phyloP scores from a whole-genome alignment of 768 basidiomycete species.

The Suillus subalutaceus region DNA sequence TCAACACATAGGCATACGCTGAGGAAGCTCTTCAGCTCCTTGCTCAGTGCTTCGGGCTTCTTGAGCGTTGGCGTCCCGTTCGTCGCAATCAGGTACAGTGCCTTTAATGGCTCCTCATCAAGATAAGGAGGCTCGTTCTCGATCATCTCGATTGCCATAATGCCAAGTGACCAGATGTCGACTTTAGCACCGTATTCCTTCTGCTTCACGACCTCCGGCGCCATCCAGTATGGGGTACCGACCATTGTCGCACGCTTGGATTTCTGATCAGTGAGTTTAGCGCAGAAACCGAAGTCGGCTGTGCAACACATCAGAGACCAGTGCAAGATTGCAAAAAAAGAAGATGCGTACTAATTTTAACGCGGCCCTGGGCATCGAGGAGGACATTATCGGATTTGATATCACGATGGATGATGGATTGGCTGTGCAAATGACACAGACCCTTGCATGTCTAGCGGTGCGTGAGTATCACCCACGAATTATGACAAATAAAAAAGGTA shows the following conservation, averaged over 20 bases:
- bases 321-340: not conserved
- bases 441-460: slow-evolving; percentile 86
- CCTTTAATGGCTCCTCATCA: slow-evolving; percentile 93
- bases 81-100: slow-evolving; percentile 93
- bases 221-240: slow-evolving; percentile 98
- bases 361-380: slow-evolving; percentile 86
- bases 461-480: slow-evolving; percentile 9
- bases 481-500: slow-evolving; percentile 8
- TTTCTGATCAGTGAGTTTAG: slow-evolving; percentile 94
- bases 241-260: slow-evolving; percentile 99
- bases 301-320: slow-evolving; percentile 15
- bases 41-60: slow-evolving; percentile 89
- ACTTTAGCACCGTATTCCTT: slow-evolving; percentile 97
- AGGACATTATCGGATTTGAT: slow-evolving; percentile 98
- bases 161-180: slow-evolving; percentile 95
- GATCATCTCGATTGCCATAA: slow-evolving; percentile 99
- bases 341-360: slow-evolving; percentile 89
- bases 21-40: slow-evolving; percentile 93
- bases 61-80: slow-evolving; percentile 98
- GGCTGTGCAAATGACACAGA: slow-evolving; percentile 87
- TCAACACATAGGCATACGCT: slow-evolving; percentile 99
- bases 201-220: slow-evolving; percentile 97
- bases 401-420: slow-evolving; percentile 95
- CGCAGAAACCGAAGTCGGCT: slow-evolving; percentile 98
- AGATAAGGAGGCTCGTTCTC: slow-evolving; percentile 97